phyloP scores from a whole-genome alignment of 805 yeast species.

The Lipomyces lipofer region DNA sequence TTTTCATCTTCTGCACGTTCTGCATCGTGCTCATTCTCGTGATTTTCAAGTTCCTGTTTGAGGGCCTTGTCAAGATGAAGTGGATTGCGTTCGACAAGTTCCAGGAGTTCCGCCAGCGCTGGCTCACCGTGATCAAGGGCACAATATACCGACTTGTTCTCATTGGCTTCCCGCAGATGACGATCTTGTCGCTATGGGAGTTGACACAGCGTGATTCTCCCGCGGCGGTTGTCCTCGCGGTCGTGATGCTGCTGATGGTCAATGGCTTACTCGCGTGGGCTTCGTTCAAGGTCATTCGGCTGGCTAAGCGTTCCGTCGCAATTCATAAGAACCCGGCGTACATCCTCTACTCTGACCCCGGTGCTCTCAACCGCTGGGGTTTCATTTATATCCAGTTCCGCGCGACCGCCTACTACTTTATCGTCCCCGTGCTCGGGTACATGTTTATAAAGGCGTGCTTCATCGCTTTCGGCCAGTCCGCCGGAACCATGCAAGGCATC shows the following conservation, averaged over 20 bases:
- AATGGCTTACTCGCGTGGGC: conserved; percentile 68
- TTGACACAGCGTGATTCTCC: conserved; percentile 79
- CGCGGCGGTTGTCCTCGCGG: conserved; percentile 80
- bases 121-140: conserved; percentile 86
- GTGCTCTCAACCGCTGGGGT: conserved; percentile 81
- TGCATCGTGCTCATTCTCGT: conserved; percentile 52
- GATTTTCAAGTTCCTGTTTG: conserved; percentile 65
- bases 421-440: conserved; percentile 63
- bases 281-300: conserved; percentile 65
- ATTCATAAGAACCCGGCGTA: conserved; percentile 91
- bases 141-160: conserved; percentile 78
- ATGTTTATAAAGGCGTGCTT: conserved; percentile 73
- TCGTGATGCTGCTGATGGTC: conserved; percentile 60
- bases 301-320: conserved; percentile 69
- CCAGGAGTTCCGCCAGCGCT: conserved; percentile 73
- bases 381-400: conserved; percentile 88
- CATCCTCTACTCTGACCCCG: conserved; percentile 79
- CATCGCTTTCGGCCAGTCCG: conserved; percentile 79
- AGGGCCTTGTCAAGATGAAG: conserved; percentile 63
- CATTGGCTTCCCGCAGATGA: conserved; percentile 84
- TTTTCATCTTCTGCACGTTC: conserved; percentile 74
- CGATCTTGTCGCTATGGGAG: conserved; percentile 85
- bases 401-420: conserved; percentile 85
- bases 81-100: conserved; percentile 64
- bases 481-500: conserved; percentile 81